Percentiles rank a stretch among this genome's conserved stretches.
Conservation (phyloP, 2,329 filamentous ascomycete species). For the Sporothrix pseudoabietina region DNA sequence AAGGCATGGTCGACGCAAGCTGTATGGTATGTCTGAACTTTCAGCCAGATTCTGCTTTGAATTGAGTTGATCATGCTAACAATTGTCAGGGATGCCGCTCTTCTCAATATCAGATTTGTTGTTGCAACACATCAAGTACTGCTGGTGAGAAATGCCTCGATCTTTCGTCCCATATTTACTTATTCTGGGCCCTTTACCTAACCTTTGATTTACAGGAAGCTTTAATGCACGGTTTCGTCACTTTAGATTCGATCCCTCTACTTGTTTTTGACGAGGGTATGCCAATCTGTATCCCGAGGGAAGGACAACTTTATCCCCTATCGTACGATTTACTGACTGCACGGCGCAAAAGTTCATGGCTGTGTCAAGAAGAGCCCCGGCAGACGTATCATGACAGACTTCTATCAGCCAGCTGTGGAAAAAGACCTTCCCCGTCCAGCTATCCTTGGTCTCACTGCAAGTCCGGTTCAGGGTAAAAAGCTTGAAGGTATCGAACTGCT, state of each 20-base stretch:
- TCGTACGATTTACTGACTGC: not conserved
- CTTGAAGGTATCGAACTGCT: constrained; percentile 60
- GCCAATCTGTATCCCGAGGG: constrained; percentile 28
- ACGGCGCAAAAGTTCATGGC: constrained; percentile 65
- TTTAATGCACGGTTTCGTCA: constrained; percentile 72
- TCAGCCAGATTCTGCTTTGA: not conserved
- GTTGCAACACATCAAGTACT: constrained; percentile 78
- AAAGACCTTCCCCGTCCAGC: constrained; percentile 54
- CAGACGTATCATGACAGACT: constrained; percentile 70
- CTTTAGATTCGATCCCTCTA: constrained; percentile 63
- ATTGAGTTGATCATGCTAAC: not conserved
- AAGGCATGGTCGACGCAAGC: constrained; percentile 69
- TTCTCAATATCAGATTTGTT: constrained; percentile 68
- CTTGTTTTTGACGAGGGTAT: constrained; percentile 83
- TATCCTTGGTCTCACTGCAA: constrained; percentile 80
- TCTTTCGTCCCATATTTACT: not conserved
- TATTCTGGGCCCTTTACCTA: not conserved
- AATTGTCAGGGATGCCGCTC: constrained; percentile 58
- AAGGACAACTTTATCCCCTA: not conserved
- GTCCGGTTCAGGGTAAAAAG: constrained; percentile 67
- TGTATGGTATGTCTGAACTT: constrained; percentile 49
- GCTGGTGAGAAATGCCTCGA: constrained; percentile 38
- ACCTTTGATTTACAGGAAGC: constrained; percentile 56
- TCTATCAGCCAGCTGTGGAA: constrained; percentile 61
- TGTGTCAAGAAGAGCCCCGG: constrained; percentile 66